Evolutionary conservation across 192 early-diverging fungal genomes (phyloP), one percentile per base, ranked within the genome.

Genomic region (Backusella tarrabulga): DNA sequence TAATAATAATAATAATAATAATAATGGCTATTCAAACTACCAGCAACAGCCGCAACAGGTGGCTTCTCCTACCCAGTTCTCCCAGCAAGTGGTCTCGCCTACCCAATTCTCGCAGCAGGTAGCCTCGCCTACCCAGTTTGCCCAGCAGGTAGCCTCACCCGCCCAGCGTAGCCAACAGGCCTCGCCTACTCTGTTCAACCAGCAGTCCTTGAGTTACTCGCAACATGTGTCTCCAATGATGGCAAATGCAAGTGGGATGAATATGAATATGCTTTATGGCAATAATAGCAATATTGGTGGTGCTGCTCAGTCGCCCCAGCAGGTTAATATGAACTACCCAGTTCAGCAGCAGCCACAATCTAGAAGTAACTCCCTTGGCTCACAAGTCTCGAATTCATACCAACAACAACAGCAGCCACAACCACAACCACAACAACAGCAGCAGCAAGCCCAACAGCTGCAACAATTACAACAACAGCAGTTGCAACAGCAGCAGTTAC

Each of bases 351-450:
- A 56, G 21, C 54, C 26, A 9, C 56, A 63, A 14, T 63, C 56
- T 63, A 63, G 56, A 63, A 63, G 56, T 63, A 63, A 63, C 29
- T 63, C 56, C 26, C 23, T 63, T 26, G 56, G 56, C n/a, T 63
- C 56, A 63, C 56, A 63, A 12, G 21, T 63, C 26, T 63, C 56
- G 29, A 63, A 63, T 29, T 63, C 56, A 4, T 63, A 63, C 7
- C 56, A 63, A 21, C 54, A 56, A 1, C 23, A 21, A 3, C 56
- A 19, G 12, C 56, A 21, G 7, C 21, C 1, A 14, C 56, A 60
- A 14, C 56, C 34, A 6, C 34, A 69, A 11, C 68, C 11, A 21
- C 68, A 34, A 8, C 68, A 40, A n/a, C 34, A 36, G 15, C 68
- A 69, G n/a, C 56, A 60, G 3, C 54, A 19, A 15, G n/a, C n/a